These are phyloP conservation scores for Lolium perenne DNA, from an alignment of 176 grass and related monocot genomes.

Conservation along the genomic window DNA sequence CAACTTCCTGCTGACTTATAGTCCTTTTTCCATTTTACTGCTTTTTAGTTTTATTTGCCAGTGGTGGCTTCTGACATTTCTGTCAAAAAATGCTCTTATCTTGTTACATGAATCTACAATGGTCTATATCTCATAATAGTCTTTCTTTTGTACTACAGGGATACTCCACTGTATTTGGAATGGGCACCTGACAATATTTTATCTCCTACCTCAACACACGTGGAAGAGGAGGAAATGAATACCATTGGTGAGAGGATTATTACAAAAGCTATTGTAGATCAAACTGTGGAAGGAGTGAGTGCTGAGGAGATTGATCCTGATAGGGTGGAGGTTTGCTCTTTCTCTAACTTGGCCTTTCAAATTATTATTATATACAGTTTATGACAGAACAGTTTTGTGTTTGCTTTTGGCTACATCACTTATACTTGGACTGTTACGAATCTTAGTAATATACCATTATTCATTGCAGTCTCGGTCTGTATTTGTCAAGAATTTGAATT, in stretches of 20 bases:
- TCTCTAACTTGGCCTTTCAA: slow-evolving; percentile 4
- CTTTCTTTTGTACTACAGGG: slow-evolving; percentile 54
- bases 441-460: slow-evolving; percentile 33
- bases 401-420: slow-evolving; percentile 24
- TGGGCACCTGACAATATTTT: slow-evolving; percentile 92
- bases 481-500: slow-evolving; percentile 98
- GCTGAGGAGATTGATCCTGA: slow-evolving; percentile 95
- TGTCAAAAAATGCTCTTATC: slow-evolving; percentile 12
- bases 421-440: slow-evolving; percentile 30
- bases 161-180: slow-evolving; percentile 95
- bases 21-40: background rate
- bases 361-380: background rate
- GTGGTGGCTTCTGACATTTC: background rate
- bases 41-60: background rate
- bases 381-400: slow-evolving; percentile 14
- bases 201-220: slow-evolving; percentile 50
- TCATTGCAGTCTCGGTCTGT: slow-evolving; percentile 85
- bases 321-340: slow-evolving; percentile 76
- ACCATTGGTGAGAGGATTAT: slow-evolving; percentile 62
- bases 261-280: slow-evolving; percentile 80
- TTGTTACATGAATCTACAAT: slow-evolving; percentile 15
- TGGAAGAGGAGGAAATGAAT: slow-evolving; percentile 69
- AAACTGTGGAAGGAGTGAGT: slow-evolving; percentile 82
- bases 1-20: slow-evolving; percentile 15
- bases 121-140: background rate